Evolutionary conservation across 2,329 filamentous ascomycete species (phyloP).

Genomic region (Monosporascus sp.): DNA sequence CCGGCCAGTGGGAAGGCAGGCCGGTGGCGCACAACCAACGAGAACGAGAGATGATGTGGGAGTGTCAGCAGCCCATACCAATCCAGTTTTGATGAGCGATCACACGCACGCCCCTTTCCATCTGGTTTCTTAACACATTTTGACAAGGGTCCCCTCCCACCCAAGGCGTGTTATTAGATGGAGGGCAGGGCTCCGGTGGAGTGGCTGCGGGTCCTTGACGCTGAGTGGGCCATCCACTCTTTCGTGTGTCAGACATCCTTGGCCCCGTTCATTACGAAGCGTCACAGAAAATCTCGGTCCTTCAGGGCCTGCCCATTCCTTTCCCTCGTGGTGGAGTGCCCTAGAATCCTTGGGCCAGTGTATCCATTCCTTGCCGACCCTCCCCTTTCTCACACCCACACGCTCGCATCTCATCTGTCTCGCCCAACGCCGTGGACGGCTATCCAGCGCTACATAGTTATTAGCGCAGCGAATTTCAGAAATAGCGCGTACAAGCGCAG

Average conservation of each 20-base stretch:
- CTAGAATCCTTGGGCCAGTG: constrained; percentile 26
- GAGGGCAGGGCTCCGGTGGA: constrained; percentile 21
- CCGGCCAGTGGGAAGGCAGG: constrained; percentile 18
- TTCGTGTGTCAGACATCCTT: constrained; percentile 47
- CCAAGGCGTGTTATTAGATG: constrained; percentile 22
- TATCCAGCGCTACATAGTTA: not conserved
- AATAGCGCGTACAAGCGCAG: constrained; percentile 23
- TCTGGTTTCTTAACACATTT: constrained; percentile 6
- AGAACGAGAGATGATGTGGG: constrained; percentile 23
- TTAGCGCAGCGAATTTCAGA: not conserved
- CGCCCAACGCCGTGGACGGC: no score
- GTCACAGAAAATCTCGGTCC: constrained; percentile 33
- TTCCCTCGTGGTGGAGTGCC: constrained; percentile 20
- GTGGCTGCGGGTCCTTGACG: constrained; percentile 22
- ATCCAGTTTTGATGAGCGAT: constrained; percentile 11
- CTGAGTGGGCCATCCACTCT: constrained; percentile 34
- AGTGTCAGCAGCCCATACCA: constrained; percentile 21
- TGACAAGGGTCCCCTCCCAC: not conserved
- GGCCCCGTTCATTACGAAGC: constrained; percentile 46
- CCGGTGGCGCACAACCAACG: constrained; percentile 11
- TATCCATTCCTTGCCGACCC: constrained; percentile 23
- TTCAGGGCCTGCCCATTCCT: constrained; percentile 17
- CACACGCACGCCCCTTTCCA: constrained; percentile 24
- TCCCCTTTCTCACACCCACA: constrained; percentile 4
- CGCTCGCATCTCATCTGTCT: not conserved